Evolutionary conservation across 768 basidiomycete species (phyloP), one percentile per base, ranked within the genome.

Genomic region (Suillus placidus): DNA sequence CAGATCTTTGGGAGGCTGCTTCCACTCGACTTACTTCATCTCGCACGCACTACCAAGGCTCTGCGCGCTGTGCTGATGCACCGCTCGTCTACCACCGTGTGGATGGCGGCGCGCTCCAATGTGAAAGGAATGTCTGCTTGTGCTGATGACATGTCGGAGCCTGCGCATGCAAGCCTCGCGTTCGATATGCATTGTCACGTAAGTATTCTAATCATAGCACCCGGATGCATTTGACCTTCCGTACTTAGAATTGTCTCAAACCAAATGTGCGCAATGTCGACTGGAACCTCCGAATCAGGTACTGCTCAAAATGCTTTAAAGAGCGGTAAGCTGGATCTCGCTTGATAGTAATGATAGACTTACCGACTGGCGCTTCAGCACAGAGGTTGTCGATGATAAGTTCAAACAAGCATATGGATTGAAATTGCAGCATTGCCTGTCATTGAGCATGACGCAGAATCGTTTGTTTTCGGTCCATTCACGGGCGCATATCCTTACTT

Each of bases 131-230:
- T 79, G 26, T 75, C 78, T 45, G 68, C 69, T 37, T 73, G 73
- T 34, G 72, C 75, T 1, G 54, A 63, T 23, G 68, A 72, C 35
- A 68, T 77, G 37, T 75, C 77, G 12, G 70, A 71, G 49, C 76
- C 76, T 4, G 73, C 69, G 4, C 77, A 76, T 66, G 72, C 70
- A 3, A 64, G 70, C 51, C 71, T 80, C n/a, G 67, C 72, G 8
- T 80, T 74, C 43, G 68, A 70, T 60, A 61, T 68, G 13, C 66
- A 70, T 35, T 80, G 79, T 64, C 73, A 76, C 57, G 79, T 79
- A 61, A 61, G 74, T 64, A 5, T 34, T 55, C 34, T 14, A 26
- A 23, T 63, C 30, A 32, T 51, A 60, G 49, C 23, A 61, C 13
- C 18, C 43, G 26, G 13, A 26, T 12, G n/a, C 4, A 18, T 54